Evolutionary conservation across 2,329 filamentous ascomycete genomes (phyloP).

Genomic region (Aspergillus pseudonomiae): DNA sequence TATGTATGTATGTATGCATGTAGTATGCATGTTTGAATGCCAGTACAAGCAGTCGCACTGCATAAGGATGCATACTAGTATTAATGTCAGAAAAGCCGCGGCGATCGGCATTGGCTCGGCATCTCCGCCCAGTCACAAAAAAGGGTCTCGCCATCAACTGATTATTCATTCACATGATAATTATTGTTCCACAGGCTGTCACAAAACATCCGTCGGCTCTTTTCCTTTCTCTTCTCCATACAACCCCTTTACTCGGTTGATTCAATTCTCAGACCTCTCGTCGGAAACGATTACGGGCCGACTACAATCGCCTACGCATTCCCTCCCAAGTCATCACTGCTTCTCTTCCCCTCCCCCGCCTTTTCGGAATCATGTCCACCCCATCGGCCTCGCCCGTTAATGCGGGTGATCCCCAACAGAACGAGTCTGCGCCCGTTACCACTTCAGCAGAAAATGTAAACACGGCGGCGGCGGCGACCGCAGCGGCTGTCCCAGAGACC

Average conservation of each 20-base stretch:
- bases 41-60: not conserved
- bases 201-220: not conserved
- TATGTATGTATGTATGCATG: not conserved
- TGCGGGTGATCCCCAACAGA: slow-evolving; percentile 8
- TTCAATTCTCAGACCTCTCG: not conserved
- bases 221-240: not conserved
- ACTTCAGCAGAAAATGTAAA: slow-evolving; percentile 1
- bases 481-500: not conserved
- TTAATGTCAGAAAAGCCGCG: slow-evolving; percentile 1
- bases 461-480: not conserved
- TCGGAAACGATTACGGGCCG: not conserved
- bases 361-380: slow-evolving; percentile 14
- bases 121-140: not conserved
- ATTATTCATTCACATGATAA: slow-evolving; percentile 12
- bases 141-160: slow-evolving; percentile 1
- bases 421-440: not conserved
- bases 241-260: not conserved
- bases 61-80: not conserved
- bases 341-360: not conserved
- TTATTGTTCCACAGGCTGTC: not conserved
- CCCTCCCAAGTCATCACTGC: not conserved
- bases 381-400: slow-evolving; percentile 13
- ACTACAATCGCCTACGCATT: not conserved
- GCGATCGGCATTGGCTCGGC: slow-evolving; percentile 9
- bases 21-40: not conserved